These are phyloP conservation scores for Phaffomyces thermotolerans DNA, from an alignment of 805 yeast genomes.

Conservation along the genomic window DNA sequence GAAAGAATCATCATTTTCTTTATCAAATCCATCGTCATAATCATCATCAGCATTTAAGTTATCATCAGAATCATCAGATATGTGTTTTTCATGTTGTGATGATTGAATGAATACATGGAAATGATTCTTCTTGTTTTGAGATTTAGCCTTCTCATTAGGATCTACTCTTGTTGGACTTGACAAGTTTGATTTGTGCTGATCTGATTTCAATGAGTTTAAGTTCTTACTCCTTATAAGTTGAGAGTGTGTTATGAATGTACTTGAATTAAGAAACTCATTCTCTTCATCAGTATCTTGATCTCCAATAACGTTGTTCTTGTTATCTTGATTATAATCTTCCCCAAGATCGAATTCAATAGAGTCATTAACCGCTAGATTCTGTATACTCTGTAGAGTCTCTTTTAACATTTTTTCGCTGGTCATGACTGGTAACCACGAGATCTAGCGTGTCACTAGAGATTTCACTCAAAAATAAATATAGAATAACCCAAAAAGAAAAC, in stretches of 20 bases:
- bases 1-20: background rate
- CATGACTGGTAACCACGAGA: background rate
- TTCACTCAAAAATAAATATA: background rate
- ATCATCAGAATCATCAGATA: slow-evolving; percentile 9
- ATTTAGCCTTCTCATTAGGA: background rate
- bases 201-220: slow-evolving; percentile 12
- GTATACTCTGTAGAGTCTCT: slow-evolving; percentile 1
- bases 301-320: slow-evolving; percentile 1
- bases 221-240: slow-evolving; percentile 20
- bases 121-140: slow-evolving; percentile 3
- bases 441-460: background rate
- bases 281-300: slow-evolving; percentile 4
- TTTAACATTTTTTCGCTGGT: background rate
- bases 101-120: slow-evolving; percentile 9
- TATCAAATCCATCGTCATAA: background rate
- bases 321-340: background rate
- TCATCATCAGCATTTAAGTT: slow-evolving; percentile 10
- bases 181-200: background rate
- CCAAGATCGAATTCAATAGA: background rate
- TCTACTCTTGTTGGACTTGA: slow-evolving; percentile 20
- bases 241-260: slow-evolving; percentile 22
- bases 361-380: slow-evolving; percentile 1
- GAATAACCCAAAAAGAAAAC: too few relatives aligned
- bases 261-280: slow-evolving; percentile 22
- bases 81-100: slow-evolving; percentile 1